phyloP scores from a whole-genome alignment of 129 eudicot genomes.

The Flaveria sonorensis region DNA sequence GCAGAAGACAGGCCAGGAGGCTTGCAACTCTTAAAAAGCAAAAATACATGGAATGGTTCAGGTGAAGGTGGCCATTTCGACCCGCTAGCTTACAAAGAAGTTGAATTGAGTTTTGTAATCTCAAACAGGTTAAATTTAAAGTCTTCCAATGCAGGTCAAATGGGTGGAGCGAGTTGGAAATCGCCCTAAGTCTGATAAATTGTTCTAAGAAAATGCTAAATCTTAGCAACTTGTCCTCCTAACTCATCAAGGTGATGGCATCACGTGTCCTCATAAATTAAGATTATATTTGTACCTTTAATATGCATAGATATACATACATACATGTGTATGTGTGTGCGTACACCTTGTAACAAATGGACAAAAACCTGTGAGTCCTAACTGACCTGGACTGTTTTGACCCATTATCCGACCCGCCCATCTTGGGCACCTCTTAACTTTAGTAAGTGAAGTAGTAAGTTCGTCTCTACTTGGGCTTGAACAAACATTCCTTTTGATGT shows the following conservation, averaged over 20 bases:
- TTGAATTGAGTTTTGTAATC: neutral
- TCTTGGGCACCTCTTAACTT: constrained; percentile 1
- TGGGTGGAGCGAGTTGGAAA: neutral
- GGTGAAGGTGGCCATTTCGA: neutral
- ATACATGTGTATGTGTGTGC: neutral
- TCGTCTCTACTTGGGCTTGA: neutral
- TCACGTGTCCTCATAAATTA: neutral
- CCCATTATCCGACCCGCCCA: neutral
- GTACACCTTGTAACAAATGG: neutral
- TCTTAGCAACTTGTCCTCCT: neutral
- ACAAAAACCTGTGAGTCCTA: neutral
- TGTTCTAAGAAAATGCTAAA: neutral
- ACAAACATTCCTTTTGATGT: neutral
- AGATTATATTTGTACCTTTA: neutral
- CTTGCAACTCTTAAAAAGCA: constrained; percentile 9
- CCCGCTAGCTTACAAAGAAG: neutral
- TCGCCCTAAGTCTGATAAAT: neutral
- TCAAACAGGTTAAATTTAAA: neutral
- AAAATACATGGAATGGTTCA: constrained; percentile 12
- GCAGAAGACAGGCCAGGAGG: constrained; percentile 3
- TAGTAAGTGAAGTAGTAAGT: neutral
- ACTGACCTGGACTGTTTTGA: neutral
- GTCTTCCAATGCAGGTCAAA: neutral
- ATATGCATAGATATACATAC: too few relatives aligned
- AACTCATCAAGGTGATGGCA: neutral